Base-by-base conservation (phyloP, 371 early-diverging fungal genomes). In the Batrachochytrium dendrobatidis region DNA sequence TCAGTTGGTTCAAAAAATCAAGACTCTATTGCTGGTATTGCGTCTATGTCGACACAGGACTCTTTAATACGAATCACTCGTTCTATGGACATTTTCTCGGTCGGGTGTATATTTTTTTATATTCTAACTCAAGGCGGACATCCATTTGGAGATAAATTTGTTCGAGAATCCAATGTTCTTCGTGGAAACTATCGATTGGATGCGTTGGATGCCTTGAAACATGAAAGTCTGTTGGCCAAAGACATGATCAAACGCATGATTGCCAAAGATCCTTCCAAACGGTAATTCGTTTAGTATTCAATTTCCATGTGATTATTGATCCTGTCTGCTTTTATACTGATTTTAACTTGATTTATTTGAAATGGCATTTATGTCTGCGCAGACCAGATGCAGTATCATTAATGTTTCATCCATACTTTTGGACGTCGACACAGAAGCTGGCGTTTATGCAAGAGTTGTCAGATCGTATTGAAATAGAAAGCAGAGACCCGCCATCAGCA, bases 41-140 rank as follows among this genome's bases (percentile, higher is more conserved):
- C 50, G 34, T 30, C 22, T n/a, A 8, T 34, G 25, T 15, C 34
- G 31, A 20, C 56, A n/a, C 20, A 35, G 39, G 33, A 33, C 1
- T 59, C 56, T 20, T 25, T 56, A 1, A 68, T 81, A 4, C 79
- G 91, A 28, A 86, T 95, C 58, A 93, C 96, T 3, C 73, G 86
- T 1, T 86, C 91, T 0, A 87, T 96, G 46, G 98, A 98, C 67
- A 86, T 98, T 34, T 98, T 98, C 65, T 91, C 95, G 1, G 80
- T 88, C 33, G 98, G 98, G 1, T 95, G 94, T 71, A 89, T 96
- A 3, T 92, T 90, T 63, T 92, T 89, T 69, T 96, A 92, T 69
- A 86, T 91, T 3, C 72, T 96, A 32, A 85, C 91, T 6, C 72
- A 78, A 20, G 98, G 98, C 34, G 81, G 84, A 7, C 98, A 98